Conservation (phyloP, 352 stramenopile genomes). For the Peronospora destructor region DNA sequence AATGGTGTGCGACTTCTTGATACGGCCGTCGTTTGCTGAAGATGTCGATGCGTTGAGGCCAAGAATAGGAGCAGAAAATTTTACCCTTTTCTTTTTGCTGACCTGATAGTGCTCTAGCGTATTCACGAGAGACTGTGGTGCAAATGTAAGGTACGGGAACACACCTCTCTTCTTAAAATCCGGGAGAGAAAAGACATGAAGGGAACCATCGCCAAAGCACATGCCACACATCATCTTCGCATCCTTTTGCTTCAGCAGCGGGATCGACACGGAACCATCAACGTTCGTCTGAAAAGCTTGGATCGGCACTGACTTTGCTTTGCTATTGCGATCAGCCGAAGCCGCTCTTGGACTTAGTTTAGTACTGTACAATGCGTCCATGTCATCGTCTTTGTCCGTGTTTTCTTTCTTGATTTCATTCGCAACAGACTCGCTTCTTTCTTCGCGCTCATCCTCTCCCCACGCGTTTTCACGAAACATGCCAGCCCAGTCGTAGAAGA, state of each 20-base stretch:
- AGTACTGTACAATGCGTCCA: slow-evolving; percentile 62
- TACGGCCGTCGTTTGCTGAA: slow-evolving; percentile 64
- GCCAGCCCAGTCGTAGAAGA: slow-evolving; percentile 80
- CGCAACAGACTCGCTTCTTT: slow-evolving; percentile 14
- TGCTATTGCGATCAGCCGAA: slow-evolving; percentile 12
- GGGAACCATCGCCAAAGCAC: slow-evolving; percentile 73
- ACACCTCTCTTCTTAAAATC: slow-evolving; percentile 77
- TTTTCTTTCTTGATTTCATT: slow-evolving; percentile 12
- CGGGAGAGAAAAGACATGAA: slow-evolving; percentile 76
- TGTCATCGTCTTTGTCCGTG: slow-evolving; percentile 56
- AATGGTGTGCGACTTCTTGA: slow-evolving; percentile 75
- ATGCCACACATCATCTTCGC: slow-evolving; percentile 77
- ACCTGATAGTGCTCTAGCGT: slow-evolving; percentile 58
- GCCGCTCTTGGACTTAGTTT: slow-evolving; percentile 28
- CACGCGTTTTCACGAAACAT: slow-evolving; percentile 68
- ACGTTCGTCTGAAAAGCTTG: slow-evolving; percentile 16
- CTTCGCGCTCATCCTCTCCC: slow-evolving; percentile 46
- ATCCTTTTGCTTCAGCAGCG: slow-evolving; percentile 42
- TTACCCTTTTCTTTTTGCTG: slow-evolving; percentile 50
- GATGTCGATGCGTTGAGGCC: slow-evolving; percentile 65
- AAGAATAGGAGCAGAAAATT: slow-evolving; percentile 47
- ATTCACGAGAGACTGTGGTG: slow-evolving; percentile 69
- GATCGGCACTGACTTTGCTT: slow-evolving; percentile 1
- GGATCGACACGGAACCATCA: slow-evolving; percentile 45
- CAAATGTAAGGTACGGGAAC: slow-evolving; percentile 80